Percentiles rank a stretch among this genome's conserved stretches.
Evolutionary conservation across 306 rosid species (phyloP).

Genomic region (Rosa persica): DNA sequence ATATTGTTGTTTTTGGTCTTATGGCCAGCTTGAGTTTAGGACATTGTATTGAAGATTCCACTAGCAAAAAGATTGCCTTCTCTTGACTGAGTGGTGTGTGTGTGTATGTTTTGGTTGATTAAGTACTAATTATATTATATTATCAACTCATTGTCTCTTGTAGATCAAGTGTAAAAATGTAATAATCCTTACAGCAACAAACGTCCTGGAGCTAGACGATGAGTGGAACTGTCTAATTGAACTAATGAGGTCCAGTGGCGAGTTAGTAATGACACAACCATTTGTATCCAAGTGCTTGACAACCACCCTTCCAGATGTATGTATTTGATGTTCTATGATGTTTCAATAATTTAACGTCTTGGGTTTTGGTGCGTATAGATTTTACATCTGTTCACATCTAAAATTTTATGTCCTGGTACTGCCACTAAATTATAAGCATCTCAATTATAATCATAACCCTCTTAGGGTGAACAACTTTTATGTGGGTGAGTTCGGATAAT

Average conservation of each 20-base stretch:
- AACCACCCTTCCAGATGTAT: conserved; percentile 67
- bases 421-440: neutral
- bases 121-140: neutral
- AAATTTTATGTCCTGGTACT: neutral
- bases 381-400: neutral
- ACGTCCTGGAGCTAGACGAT: conserved; percentile 61
- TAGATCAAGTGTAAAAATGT: conserved; percentile 92
- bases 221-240: conserved; percentile 88
- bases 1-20: conserved; percentile 12
- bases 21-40: conserved; percentile 19
- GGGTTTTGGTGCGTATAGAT: neutral
- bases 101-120: neutral
- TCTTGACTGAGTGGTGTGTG: conserved; percentile 1
- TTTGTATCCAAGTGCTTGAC: conserved; percentile 52
- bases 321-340: conserved; percentile 21
- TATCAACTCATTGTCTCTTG: conserved; percentile 29
- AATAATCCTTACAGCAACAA: conserved; percentile 65
- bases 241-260: conserved; percentile 54
- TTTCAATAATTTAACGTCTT: neutral
- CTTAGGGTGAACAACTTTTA: neutral
- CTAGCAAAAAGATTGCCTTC: conserved; percentile 9
- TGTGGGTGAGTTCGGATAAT: neutral
- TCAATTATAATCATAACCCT: neutral
- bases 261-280: conserved; percentile 59
- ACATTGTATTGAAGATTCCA: conserved; percentile 11